Conservation (phyloP, 257 asterid species). For the Ilex aquifolium region DNA sequence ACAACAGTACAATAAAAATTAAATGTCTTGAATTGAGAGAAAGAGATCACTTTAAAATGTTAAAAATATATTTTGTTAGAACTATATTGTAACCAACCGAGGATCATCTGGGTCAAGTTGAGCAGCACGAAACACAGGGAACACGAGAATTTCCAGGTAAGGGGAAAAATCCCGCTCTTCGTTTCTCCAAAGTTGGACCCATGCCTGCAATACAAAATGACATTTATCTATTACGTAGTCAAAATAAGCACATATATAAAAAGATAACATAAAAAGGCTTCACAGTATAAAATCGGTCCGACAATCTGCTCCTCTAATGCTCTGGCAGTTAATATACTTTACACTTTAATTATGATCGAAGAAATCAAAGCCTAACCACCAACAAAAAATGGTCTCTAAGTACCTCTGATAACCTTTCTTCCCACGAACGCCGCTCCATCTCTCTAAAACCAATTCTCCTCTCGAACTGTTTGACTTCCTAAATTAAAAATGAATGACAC, state of each 20-base stretch:
- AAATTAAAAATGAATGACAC: conserved; percentile 23
- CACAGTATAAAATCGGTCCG: conserved; percentile 70
- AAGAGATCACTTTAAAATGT: too few relatives aligned
- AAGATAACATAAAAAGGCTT: neutral
- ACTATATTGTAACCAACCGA: too few relatives aligned
- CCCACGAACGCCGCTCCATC: conserved; percentile 94
- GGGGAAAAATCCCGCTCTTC: conserved; percentile 93
- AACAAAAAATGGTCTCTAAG: too few relatives aligned
- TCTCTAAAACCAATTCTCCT: conserved; percentile 6
- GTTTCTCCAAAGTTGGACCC: conserved; percentile 97
- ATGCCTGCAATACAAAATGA: conserved; percentile 47
- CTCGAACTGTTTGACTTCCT: conserved; percentile 54
- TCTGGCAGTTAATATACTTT: conserved; percentile 35
- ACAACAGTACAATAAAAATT: too few relatives aligned
- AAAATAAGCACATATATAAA: too few relatives aligned
- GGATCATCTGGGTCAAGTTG: conserved; percentile 89
- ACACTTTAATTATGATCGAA: neutral
- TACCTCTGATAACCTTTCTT: conserved; percentile 53
- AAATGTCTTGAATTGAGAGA: too few relatives aligned
- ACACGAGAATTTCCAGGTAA: conserved; percentile 88
- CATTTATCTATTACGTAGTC: too few relatives aligned
- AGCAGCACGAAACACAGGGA: conserved; percentile 86
- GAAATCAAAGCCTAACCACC: too few relatives aligned
- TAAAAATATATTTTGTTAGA: too few relatives aligned
- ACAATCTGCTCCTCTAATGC: conserved; percentile 27